A percentile compares a stretch with the other conserved stretches of the same genome.
phyloP scores from a whole-genome alignment of 305 asterid genomes.

The Fraxinus sp. region DNA sequence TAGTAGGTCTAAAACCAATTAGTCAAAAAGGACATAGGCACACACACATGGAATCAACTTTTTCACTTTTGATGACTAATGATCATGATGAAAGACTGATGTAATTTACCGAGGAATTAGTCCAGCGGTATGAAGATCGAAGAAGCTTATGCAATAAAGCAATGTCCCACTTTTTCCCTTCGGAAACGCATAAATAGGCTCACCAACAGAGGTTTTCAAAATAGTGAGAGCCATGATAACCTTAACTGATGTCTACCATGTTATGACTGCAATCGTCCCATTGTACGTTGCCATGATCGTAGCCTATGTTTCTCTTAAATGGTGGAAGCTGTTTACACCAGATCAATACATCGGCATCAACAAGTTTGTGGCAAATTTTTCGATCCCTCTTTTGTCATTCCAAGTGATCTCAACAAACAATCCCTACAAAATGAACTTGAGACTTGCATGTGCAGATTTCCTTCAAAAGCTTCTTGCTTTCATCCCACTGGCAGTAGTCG shows the following conservation, averaged over 20 bases:
- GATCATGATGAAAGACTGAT: constrained; percentile 20
- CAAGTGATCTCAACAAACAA: constrained; percentile 69
- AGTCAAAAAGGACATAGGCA: constrained; percentile 37
- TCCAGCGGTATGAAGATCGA: constrained; percentile 24
- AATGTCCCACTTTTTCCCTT: constrained; percentile 36
- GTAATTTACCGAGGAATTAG: constrained; percentile 28
- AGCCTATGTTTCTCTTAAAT: constrained; percentile 66
- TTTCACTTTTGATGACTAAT: constrained; percentile 29
- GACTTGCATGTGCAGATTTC: constrained; percentile 64
- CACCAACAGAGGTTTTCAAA: constrained; percentile 19
- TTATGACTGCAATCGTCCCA: constrained; percentile 65
- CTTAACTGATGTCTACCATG: constrained; percentile 49
- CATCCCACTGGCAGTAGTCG: constrained; percentile 38
- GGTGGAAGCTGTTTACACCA: constrained; percentile 72
- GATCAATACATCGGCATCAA: constrained; percentile 86
- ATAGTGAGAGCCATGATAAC: constrained; percentile 54
- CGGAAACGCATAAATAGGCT: constrained; percentile 46
- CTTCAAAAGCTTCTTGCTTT: constrained; percentile 63
- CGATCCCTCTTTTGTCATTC: constrained; percentile 81
- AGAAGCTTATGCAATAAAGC: constrained; percentile 44
- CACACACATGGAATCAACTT: constrained; percentile 44
- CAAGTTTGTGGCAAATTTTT: constrained; percentile 81
- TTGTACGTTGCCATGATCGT: constrained; percentile 64
- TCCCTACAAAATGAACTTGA: constrained; percentile 74
- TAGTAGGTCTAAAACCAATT: constrained; percentile 34